phyloP scores from a whole-genome alignment of 768 basidiomycete species.

The Strobilomyces confusus region DNA sequence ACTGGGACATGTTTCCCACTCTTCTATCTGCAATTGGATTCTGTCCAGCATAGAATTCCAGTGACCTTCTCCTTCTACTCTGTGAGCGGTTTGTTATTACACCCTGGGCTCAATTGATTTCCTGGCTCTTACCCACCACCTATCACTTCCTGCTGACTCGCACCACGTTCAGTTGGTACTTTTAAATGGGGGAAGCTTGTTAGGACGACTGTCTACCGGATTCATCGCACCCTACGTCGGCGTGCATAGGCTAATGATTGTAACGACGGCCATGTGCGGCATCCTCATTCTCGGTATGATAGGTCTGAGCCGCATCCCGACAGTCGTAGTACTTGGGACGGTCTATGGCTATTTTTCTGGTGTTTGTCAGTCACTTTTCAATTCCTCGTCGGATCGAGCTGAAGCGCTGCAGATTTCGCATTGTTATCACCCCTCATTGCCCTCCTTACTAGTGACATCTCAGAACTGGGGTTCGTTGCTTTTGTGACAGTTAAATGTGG shows the following conservation, averaged over 20 bases:
- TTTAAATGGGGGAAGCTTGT: slow-evolving; percentile 46
- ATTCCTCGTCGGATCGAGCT: neutral
- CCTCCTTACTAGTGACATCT: slow-evolving; percentile 39
- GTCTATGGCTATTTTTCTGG: slow-evolving; percentile 49
- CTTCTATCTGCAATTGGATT: slow-evolving; percentile 55
- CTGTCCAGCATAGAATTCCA: slow-evolving; percentile 43
- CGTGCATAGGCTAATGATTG: slow-evolving; percentile 39
- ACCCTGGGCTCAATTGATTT: too few relatives aligned
- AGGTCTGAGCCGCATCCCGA: slow-evolving; percentile 32
- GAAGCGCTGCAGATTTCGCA: slow-evolving; percentile 32
- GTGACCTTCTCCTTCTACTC: slow-evolving; percentile 52
- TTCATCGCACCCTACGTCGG: slow-evolving; percentile 41
- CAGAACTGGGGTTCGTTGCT: slow-evolving; percentile 45
- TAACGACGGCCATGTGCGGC: slow-evolving; percentile 30
- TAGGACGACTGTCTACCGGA: slow-evolving; percentile 49
- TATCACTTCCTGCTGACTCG: too few relatives aligned
- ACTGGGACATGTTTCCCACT: slow-evolving; percentile 46
- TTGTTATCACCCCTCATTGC: slow-evolving; percentile 41
- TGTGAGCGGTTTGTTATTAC: slow-evolving; percentile 26
- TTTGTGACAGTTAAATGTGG: neutral
- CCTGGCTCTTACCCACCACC: neutral
- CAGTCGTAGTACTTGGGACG: slow-evolving; percentile 38
- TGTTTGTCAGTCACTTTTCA: slow-evolving; percentile 28
- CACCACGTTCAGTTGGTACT: slow-evolving; percentile 46
- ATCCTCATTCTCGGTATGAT: slow-evolving; percentile 44